Evolutionary conservation across 73 alveolate genomes (phyloP).

Genomic region (Effrenium voratum): DNA sequence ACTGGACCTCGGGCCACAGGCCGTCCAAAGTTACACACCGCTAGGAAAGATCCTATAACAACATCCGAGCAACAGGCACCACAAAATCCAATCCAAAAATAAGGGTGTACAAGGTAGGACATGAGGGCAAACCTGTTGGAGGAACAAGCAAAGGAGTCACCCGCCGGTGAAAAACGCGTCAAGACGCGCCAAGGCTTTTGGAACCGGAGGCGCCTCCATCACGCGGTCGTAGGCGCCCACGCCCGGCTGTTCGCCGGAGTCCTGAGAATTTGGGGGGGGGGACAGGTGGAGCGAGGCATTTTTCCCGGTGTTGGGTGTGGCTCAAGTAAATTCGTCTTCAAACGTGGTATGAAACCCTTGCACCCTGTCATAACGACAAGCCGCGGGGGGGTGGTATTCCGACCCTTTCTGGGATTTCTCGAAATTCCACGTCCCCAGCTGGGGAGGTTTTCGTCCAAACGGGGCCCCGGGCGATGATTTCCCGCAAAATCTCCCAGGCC

Average conservation of each 20-base stretch:
- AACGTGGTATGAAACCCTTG: neutral
- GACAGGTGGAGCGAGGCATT: neutral
- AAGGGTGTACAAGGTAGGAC: no score
- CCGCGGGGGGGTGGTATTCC: neutral
- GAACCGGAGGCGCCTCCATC: conserved; percentile 27
- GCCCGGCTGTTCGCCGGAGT: conserved; percentile 43
- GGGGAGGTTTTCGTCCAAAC: neutral
- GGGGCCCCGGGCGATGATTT: conserved; percentile 1
- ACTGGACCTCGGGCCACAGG: no score
- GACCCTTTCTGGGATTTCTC: neutral
- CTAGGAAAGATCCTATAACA: neutral
- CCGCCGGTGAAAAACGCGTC: no score
- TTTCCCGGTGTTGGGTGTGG: neutral
- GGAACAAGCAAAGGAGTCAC: no score
- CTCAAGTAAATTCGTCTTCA: neutral
- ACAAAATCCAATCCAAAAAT: neutral
- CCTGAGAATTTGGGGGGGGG: neutral
- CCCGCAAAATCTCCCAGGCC: conserved; percentile 76
- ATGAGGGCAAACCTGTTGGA: no score
- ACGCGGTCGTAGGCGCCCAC: conserved; percentile 71
- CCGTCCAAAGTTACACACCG: no score
- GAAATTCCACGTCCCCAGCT: no score
- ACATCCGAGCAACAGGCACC: neutral
- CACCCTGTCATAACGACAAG: neutral
- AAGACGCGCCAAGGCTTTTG: no score